Evolutionary conservation across 192 early-diverging fungal genomes (phyloP), one percentile per base, ranked within the genome.

Genomic region (Coemansia sp.): DNA sequence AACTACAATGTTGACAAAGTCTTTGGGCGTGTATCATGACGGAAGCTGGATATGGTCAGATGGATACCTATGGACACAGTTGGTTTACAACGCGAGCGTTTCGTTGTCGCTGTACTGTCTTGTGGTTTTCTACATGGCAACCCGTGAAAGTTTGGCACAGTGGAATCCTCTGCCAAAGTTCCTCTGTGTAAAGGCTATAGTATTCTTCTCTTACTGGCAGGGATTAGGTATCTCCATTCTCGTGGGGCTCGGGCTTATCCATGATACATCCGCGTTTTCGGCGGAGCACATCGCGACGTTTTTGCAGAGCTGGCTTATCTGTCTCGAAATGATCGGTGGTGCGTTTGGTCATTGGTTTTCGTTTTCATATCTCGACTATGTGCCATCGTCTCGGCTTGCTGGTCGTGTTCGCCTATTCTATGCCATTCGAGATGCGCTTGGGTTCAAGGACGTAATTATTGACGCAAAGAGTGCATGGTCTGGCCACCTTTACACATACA

Each of bases 121-220:
- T 23, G 88, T 92, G 23, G 86, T 96, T 20, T 95, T 96, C 64
- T 95, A 94, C 68, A 85, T 90, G 84, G 88, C 89, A n/a, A 90
- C 88, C 7, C 85, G 87, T 52, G 77, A 86, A 15, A 90, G 91
- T 71, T 75, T 94, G 55, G 84, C 81, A 43, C 87, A 81, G 46
- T 93, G 89, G 78, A 81, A 92, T 46, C 95, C 95, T 16, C 66
- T 98, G 52, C 94, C 95, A 33, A 98, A 98, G 76, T 98, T 98
- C 53, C 78, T 97, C 34, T 93, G 91, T 65, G 87, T 98, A 67
- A 98, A 98, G 77, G 89, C 91, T 5, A 90, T 95, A 23, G 89
- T 98, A 51, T 96, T 96, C 70, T 91, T 98, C 67, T 93, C 94
- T 1, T 98, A 92, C 74, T 98, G 94, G 93, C 94, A 96, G 78